These are phyloP conservation scores for Nakazawaea wickerhamii DNA, from an alignment of 805 yeast species.

Conservation along the genomic window DNA sequence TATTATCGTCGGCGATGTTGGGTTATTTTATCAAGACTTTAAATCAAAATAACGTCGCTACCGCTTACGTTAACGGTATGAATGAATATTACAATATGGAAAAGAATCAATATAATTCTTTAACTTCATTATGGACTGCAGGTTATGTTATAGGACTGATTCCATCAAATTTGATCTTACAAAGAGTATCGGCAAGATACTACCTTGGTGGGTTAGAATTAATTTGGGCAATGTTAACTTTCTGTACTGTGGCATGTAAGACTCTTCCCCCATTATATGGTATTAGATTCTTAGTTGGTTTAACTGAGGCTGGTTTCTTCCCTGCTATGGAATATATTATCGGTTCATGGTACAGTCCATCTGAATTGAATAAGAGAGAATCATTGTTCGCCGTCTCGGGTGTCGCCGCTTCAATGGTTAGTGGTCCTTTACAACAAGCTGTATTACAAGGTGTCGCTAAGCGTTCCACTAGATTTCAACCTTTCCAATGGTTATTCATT, in stretches of 20 bases:
- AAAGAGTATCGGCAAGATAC: constrained; percentile 22
- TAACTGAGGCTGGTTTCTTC: constrained; percentile 43
- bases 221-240: constrained; percentile 25
- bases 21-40: constrained; percentile 43
- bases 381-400: constrained; percentile 30
- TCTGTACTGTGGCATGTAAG: constrained; percentile 28
- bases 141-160: constrained; percentile 49
- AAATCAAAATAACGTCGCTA: constrained; percentile 35
- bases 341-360: constrained; percentile 31
- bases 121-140: constrained; percentile 40
- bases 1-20: constrained; percentile 35
- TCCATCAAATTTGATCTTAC: constrained; percentile 34
- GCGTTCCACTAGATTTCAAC: constrained; percentile 21
- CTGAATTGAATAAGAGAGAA: constrained; percentile 32
- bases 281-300: constrained; percentile 35
- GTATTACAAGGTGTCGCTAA: constrained; percentile 23
- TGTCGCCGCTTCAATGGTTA: constrained; percentile 29
- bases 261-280: constrained; percentile 23
- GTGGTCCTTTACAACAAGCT: constrained; percentile 33
- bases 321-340: constrained; percentile 42
- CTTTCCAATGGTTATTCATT: constrained; percentile 43
- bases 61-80: constrained; percentile 45
- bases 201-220: constrained; percentile 26
- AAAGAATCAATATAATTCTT: constrained; percentile 38
- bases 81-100: constrained; percentile 35